Evolutionary conservation across 2,329 filamentous ascomycete species (phyloP), one percentile per base, ranked within the genome.

Genomic region (Paecilomyces sp.): DNA sequence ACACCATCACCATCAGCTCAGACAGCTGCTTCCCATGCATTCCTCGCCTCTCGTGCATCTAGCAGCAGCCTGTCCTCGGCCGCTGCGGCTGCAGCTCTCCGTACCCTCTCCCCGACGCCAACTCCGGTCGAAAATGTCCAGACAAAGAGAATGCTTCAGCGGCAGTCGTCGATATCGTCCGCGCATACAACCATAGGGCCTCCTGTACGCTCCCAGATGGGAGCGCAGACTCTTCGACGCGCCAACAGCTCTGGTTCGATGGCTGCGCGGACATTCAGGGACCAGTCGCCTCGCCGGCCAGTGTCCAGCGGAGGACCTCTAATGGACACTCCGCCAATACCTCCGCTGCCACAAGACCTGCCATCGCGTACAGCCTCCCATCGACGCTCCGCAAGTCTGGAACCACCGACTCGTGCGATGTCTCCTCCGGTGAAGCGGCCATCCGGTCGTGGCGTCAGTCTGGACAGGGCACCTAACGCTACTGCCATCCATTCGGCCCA

Each of bases 251-350:
- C 84, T 30, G 83, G 86, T 24, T 96, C 92, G 56, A 96, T 97
- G 92, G 88, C 85, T 31, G 90, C 93, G 72, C 85, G 93, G 60
- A 92, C 91, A 0, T 96, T 97, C 74, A 86, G 92, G 65, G 89
- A 88, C 12, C 86, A 87, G 3, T 95, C 88, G 3, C 90, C 82
- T 62, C 69, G 67, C 58, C 74, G 75, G 36, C 70, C 74, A 31
- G 67, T 70, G 52, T 73, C 80, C 72, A 75, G 74, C 70, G 80
- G 80, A 58, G 70, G 74, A 47, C 41, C 41, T 60, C 74, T 74
- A 53, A 70, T 74, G 72, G 72, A 77, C 56, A 77, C 81, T 84
- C 91, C 91, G 31, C 91, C 91, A 1, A 87, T 96, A 1, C 92
- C 92, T 36, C 80, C 82, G 3, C 80, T 96, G 28, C 91, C 90